Base-by-base conservation (phyloP, 768 basidiomycete genomes). In the Erythrobasidium yunnanense region DNA sequence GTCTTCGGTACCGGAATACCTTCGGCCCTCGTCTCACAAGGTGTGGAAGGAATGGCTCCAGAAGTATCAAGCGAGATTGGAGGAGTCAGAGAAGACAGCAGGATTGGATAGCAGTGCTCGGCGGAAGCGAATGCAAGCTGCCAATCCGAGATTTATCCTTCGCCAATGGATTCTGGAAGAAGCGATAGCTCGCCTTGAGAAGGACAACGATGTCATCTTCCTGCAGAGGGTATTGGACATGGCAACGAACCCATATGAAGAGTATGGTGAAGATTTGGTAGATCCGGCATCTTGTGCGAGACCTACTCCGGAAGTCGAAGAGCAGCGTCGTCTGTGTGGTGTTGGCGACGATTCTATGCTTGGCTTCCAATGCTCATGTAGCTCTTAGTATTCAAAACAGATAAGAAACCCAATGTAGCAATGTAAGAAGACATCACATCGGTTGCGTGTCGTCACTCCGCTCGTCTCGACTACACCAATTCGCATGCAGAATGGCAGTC, bases 91-190 rank as follows among this genome's bases (percentile, higher is more conserved):
- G n/a, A 52, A 50, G 3, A 5, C 33, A 3, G 68, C 35, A 4
- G 68, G 66, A 0, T 35, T 42, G 60, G 54, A 47, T 71, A n/a
- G 29, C 42, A 49, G 18, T 65, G 62, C 52, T 67, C 77, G 85
- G 55, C 76, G 79, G 66, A 75, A 72, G 15, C 83, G 79, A 34
- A 81, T 83, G 78, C 80, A 78, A 68, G 75, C 69, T 23, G 83
- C 80, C 29, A 99, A 99, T 74, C 95, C 95, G 18, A 80, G 91
- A 34, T 97, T 99, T 76, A 84, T 93, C 33, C 76, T 97, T 66
- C 80, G 95, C 67, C 95, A 97, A 76, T 97, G 95, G 95, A 78
- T 97, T 7, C 79, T 99, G 33, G 91, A 97, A 75, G 92, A 97
- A 73, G 85, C 88, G 23, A 97, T 97, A 73, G 76, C 77, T 68